These are phyloP conservation scores for Globisporangium cederbergense DNA, from an alignment of 352 stramenopile species.

Conservation along the genomic window DNA sequence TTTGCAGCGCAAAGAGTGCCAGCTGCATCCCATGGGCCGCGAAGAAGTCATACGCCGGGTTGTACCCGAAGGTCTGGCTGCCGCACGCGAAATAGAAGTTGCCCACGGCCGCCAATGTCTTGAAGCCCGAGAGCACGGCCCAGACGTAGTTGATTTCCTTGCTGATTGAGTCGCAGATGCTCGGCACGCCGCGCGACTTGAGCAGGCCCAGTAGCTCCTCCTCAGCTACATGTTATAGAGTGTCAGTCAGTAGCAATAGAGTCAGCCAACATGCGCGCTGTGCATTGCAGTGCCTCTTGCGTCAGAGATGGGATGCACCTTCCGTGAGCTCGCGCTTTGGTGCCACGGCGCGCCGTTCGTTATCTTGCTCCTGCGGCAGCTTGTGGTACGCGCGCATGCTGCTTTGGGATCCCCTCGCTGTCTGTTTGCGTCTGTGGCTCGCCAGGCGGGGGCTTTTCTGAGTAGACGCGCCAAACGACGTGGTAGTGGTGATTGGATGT, in stretches of 20 bases:
- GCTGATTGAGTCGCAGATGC: constrained; percentile 67
- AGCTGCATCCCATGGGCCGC: constrained; percentile 59
- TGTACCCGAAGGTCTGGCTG: constrained; percentile 59
- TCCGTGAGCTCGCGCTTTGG: constrained; percentile 32
- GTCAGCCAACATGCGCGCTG: background rate
- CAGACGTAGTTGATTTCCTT: constrained; percentile 79
- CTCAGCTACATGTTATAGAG: constrained; percentile 32
- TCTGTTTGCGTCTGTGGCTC: background rate
- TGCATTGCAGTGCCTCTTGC: background rate
- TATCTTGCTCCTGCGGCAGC: constrained; percentile 14
- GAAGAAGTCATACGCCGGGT: constrained; percentile 67
- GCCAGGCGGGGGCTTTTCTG: background rate
- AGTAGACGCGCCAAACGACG: constrained; percentile 1
- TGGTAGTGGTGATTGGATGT: background rate
- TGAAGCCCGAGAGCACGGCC: constrained; percentile 66
- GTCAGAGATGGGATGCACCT: constrained; percentile 20
- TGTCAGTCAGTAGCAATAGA: background rate
- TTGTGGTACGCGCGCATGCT: constrained; percentile 32
- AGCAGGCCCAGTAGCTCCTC: constrained; percentile 61
- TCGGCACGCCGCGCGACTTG: constrained; percentile 55
- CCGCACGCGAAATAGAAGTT: constrained; percentile 81
- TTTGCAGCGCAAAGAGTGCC: constrained; percentile 61
- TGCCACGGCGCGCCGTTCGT: constrained; percentile 1
- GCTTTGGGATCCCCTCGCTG: background rate
- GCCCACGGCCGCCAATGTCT: constrained; percentile 58